phyloP scores from a whole-genome alignment of 2,329 filamentous ascomycete species.

The Pyricularia sp. region DNA sequence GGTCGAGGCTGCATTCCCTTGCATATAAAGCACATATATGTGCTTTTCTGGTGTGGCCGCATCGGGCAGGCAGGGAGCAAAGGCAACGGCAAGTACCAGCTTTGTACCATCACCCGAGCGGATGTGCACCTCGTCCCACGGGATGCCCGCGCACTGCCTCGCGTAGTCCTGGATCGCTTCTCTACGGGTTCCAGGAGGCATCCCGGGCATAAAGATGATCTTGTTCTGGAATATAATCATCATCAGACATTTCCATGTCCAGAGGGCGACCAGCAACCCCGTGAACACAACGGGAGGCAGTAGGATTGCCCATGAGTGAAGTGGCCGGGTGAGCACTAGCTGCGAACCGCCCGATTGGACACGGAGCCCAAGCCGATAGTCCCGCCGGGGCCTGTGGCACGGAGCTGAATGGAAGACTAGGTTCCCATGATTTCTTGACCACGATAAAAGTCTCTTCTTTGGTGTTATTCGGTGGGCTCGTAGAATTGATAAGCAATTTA shows the following conservation, averaged over 20 bases:
- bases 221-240: slow-evolving; percentile 68
- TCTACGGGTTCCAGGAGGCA: slow-evolving; percentile 56
- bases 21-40: not conserved
- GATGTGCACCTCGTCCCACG: slow-evolving; percentile 53
- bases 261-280: slow-evolving; percentile 52
- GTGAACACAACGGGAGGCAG: slow-evolving; percentile 54
- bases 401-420: not conserved
- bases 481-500: not conserved
- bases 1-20: slow-evolving; percentile 46
- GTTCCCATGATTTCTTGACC: not conserved
- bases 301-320: slow-evolving; percentile 30
- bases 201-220: slow-evolving; percentile 68
- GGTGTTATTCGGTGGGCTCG: not conserved
- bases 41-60: not conserved
- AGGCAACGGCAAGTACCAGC: slow-evolving; percentile 45
- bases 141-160: slow-evolving; percentile 43
- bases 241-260: slow-evolving; percentile 56
- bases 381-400: not conserved
- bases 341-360: not conserved
- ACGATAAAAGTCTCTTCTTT: not conserved
- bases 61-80: slow-evolving; percentile 16
- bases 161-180: slow-evolving; percentile 55
- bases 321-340: not conserved
- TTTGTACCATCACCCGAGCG: slow-evolving; percentile 50
- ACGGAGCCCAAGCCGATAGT: not conserved